A percentile compares a stretch with the other conserved stretches of the same genome.
Evolutionary conservation across 148 eudicot genomes (phyloP).

Genomic region (Rhododendron griersonianum): DNA sequence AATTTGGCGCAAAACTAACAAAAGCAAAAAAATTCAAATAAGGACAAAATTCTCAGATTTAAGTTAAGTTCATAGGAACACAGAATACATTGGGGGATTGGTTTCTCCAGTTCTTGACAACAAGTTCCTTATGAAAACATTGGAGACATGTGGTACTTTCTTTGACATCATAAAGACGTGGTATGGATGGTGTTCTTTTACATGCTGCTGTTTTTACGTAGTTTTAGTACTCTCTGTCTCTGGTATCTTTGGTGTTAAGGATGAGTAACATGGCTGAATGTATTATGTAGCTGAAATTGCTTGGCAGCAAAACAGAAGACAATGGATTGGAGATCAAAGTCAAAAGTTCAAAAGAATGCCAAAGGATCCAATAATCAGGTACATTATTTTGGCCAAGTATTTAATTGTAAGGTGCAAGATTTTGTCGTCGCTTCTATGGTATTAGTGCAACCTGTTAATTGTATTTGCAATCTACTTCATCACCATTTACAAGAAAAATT

Average conservation of each 20-base stretch:
- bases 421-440: background rate
- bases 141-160: background rate
- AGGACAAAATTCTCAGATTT: too few relatives aligned
- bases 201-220: background rate
- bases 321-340: constrained; percentile 43
- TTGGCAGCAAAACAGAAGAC: constrained; percentile 43
- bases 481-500: background rate
- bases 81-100: background rate
- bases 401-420: constrained; percentile 25
- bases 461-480: background rate
- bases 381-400: background rate
- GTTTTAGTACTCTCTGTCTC: background rate
- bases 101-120: background rate
- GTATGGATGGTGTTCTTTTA: background rate
- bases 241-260: background rate
- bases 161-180: background rate
- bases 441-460: background rate
- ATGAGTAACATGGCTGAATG: background rate
- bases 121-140: background rate
- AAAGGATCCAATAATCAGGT: constrained; percentile 27
- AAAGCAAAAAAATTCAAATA: too few relatives aligned
- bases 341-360: constrained; percentile 21
- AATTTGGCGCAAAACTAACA: too few relatives aligned
- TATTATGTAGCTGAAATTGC: constrained; percentile 31
- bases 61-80: too few relatives aligned